These are phyloP conservation scores for Apophysomyces trapeziformis DNA, from an alignment of 371 early-diverging fungal genomes.

Conservation along the genomic window DNA sequence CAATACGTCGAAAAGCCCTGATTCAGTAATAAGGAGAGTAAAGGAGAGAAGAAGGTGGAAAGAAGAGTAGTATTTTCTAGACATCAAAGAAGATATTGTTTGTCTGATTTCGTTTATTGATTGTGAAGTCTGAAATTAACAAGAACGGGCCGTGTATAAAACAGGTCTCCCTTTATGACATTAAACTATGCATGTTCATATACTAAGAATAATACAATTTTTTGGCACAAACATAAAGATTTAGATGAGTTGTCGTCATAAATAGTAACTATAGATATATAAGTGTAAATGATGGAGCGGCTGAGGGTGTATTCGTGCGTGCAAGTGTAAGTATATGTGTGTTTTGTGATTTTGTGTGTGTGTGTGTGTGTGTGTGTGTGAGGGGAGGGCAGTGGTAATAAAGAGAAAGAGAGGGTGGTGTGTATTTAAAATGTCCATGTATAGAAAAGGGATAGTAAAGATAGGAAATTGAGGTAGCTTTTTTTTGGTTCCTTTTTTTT, in stretches of 20 bases:
- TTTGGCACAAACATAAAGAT: constrained; percentile 1
- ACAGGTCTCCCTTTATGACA: neutral
- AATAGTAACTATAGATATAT: neutral
- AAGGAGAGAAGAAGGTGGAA: too few relatives aligned
- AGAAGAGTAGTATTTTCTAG: too few relatives aligned
- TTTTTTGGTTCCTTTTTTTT: neutral
- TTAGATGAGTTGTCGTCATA: constrained; percentile 1
- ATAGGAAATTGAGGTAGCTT: neutral
- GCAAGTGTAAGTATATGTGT: neutral
- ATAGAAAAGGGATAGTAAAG: neutral
- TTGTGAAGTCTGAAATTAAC: neutral
- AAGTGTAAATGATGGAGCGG: neutral
- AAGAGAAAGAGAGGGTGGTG: too few relatives aligned
- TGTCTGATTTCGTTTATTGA: neutral
- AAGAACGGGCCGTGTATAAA: neutral
- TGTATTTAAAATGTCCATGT: constrained; percentile 2
- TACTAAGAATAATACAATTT: constrained; percentile 9
- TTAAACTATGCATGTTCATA: neutral
- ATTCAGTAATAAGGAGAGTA: too few relatives aligned
- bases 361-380: neutral
- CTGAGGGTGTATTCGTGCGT: neutral
- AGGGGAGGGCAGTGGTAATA: too few relatives aligned
- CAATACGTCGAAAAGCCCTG: too few relatives aligned
- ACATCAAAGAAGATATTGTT: too few relatives aligned
- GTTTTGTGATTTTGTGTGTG: neutral